Conservation (phyloP, 257 asterid species). For the Ehretia macrophylla region DNA sequence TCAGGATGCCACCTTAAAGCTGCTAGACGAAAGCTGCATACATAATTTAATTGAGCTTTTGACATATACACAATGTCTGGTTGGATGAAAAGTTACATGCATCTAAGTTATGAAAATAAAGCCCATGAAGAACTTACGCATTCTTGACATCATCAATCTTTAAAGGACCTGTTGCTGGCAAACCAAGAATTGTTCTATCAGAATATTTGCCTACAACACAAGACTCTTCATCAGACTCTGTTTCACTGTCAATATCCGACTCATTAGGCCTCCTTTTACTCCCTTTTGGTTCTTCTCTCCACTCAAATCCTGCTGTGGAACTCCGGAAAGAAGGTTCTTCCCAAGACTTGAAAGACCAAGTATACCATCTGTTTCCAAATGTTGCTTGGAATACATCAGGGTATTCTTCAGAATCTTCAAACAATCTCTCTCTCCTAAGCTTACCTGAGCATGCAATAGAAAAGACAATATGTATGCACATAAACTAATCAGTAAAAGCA, state of each 20-base stretch:
- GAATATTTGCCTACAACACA: slow-evolving; percentile 34
- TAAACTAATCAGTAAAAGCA: not conserved
- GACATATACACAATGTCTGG: not conserved
- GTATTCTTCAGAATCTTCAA: slow-evolving; percentile 41
- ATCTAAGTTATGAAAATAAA: not conserved
- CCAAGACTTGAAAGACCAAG: slow-evolving; percentile 45
- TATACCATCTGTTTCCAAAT: slow-evolving; percentile 45
- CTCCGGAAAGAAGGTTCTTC: slow-evolving; percentile 22
- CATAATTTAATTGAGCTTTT: slow-evolving; percentile 5
- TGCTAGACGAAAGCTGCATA: slow-evolving; percentile 67
- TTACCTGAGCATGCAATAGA: slow-evolving; percentile 41
- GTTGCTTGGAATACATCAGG: slow-evolving; percentile 48
- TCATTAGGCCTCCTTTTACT: slow-evolving; percentile 26
- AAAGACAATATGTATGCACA: not conserved
- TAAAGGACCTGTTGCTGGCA: slow-evolving; percentile 69
- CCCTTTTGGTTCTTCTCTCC: slow-evolving; percentile 38
- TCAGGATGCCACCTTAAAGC: slow-evolving; percentile 98
- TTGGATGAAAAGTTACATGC: not conserved
- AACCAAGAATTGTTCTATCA: slow-evolving; percentile 67
- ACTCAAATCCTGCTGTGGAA: slow-evolving; percentile 34
- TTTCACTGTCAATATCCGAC: slow-evolving; percentile 32
- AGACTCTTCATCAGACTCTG: slow-evolving; percentile 27
- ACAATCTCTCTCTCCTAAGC: slow-evolving; percentile 26
- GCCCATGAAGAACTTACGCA: slow-evolving; percentile 60
- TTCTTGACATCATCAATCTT: slow-evolving; percentile 72